Conservation (phyloP, 2,329 filamentous ascomycete species). For the Colletotrichum cordylinicola region DNA sequence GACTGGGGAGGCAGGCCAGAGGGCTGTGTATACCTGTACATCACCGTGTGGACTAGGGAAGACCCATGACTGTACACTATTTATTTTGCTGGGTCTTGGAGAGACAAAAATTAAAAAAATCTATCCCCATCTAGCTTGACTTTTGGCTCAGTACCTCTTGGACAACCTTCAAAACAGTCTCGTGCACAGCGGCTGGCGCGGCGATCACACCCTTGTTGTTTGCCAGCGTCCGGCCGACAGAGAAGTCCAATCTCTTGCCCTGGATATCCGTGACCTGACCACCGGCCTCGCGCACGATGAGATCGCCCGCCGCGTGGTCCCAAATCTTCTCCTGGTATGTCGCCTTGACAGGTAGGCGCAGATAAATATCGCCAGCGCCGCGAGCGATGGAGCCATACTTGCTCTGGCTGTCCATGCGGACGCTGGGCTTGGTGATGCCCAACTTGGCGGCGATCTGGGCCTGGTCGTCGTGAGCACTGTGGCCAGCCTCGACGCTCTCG, state of each 20-base stretch:
- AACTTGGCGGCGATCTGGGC: slow-evolving; percentile 83
- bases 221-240: slow-evolving; percentile 81
- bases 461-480: slow-evolving; percentile 89
- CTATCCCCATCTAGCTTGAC: slow-evolving; percentile 9
- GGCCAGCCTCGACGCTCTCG: slow-evolving; percentile 92
- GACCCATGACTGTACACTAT: slow-evolving; percentile 10
- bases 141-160: slow-evolving; percentile 71
- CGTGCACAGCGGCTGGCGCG: slow-evolving; percentile 78
- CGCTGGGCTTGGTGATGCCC: slow-evolving; percentile 86
- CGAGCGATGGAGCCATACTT: slow-evolving; percentile 97
- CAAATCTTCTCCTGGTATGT: slow-evolving; percentile 99
- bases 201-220: slow-evolving; percentile 95
- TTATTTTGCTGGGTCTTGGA: not conserved
- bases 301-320: slow-evolving; percentile 95
- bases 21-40: slow-evolving; percentile 24
- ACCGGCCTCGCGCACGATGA: slow-evolving; percentile 93
- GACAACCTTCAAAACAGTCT: slow-evolving; percentile 79
- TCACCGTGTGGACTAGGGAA: slow-evolving; percentile 14
- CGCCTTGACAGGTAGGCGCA: slow-evolving; percentile 83
- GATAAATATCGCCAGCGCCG: slow-evolving; percentile 92
- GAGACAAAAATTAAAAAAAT: not conserved
- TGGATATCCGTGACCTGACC: slow-evolving; percentile 89
- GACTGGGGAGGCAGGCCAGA: not conserved
- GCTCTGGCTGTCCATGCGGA: slow-evolving; percentile 96
- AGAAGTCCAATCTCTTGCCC: slow-evolving; percentile 87